phyloP scores from a whole-genome alignment of 2,329 filamentous ascomycete species.

The Pseudogymnoascus destructans region DNA sequence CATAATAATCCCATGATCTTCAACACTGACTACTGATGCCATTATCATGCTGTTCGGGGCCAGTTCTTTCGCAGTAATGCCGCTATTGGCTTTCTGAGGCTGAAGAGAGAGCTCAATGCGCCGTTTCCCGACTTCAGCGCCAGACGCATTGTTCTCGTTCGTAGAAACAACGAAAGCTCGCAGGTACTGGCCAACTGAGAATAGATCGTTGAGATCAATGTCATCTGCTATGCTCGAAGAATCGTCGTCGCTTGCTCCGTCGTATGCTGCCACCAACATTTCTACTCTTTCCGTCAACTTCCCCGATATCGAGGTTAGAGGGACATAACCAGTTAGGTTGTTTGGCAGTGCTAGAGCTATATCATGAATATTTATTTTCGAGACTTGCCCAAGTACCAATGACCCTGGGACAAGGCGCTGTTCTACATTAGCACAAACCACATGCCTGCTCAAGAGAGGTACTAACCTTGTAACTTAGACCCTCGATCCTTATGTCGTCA shows the following conservation, averaged over 20 bases:
- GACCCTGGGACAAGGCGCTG: conserved; percentile 77
- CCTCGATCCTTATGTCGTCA: conserved; percentile 59
- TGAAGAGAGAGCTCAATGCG: conserved; percentile 79
- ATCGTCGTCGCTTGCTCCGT: conserved; percentile 38
- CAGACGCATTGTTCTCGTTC: conserved; percentile 41
- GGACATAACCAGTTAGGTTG: conserved; percentile 79
- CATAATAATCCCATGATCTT: conserved; percentile 93
- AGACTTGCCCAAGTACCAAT: conserved; percentile 75
- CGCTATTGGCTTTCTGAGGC: conserved; percentile 64
- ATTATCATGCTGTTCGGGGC: conserved; percentile 68
- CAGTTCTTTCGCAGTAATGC: conserved; percentile 59
- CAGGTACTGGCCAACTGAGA: conserved; percentile 75
- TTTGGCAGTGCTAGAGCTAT: conserved; percentile 78
- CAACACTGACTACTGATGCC: conserved; percentile 79
- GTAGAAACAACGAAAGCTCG: conserved; percentile 74
- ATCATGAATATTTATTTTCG: conserved; percentile 65
- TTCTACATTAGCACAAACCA: conserved; percentile 14
- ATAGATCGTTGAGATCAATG: conserved; percentile 62
- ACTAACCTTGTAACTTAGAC: conserved; percentile 75
- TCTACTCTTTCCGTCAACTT: conserved; percentile 65
- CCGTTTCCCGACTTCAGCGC: conserved; percentile 52
- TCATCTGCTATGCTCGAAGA: conserved; percentile 34
- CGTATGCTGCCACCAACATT: conserved; percentile 45
- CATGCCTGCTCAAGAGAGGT: background rate
- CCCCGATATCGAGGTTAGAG: conserved; percentile 83